A percentile compares a stretch with the other conserved stretches of the same genome.
phyloP scores from a whole-genome alignment of 2,329 filamentous ascomycete genomes.

The Epichloe hybrida region DNA sequence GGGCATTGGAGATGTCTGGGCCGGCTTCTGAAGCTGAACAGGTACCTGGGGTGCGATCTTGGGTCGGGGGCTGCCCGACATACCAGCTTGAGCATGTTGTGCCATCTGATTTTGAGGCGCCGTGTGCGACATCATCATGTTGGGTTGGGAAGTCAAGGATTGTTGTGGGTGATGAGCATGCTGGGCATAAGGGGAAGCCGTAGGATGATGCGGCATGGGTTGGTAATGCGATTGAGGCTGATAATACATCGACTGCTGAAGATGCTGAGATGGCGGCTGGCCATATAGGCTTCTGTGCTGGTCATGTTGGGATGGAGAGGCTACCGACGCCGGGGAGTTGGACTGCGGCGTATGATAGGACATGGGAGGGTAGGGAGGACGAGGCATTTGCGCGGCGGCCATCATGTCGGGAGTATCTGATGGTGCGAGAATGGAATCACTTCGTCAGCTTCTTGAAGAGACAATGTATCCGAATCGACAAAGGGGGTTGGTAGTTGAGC shows the following conservation, averaged over 20 bases:
- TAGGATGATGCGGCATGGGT: constrained; percentile 50
- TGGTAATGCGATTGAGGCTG: constrained; percentile 46
- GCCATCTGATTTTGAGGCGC: constrained; percentile 43
- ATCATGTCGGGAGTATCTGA: constrained; percentile 51
- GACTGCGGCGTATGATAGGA: constrained; percentile 88
- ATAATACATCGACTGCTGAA: constrained; percentile 72
- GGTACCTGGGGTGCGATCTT: constrained; percentile 52
- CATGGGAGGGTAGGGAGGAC: constrained; percentile 75
- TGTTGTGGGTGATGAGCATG: constrained; percentile 32
- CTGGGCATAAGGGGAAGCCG: constrained; percentile 47
- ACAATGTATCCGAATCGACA: not conserved
- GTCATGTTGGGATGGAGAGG: constrained; percentile 79
- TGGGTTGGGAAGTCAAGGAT: constrained; percentile 50
- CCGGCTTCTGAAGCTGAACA: constrained; percentile 44
- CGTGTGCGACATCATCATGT: constrained; percentile 53
- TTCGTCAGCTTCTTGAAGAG: not conserved
- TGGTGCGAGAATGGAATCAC: not conserved
- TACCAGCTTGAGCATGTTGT: constrained; percentile 39
- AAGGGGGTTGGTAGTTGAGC: too few species aligned
- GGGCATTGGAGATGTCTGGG: constrained; percentile 29
- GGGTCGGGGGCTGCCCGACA: constrained; percentile 47
- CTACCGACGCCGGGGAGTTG: constrained; percentile 85
- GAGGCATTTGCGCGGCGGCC: constrained; percentile 56
- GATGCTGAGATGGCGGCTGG: constrained; percentile 63
- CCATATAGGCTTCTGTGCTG: constrained; percentile 80